Base-by-base conservation (phyloP, 768 basidiomycete species). In the Macrocybe gigantea region DNA sequence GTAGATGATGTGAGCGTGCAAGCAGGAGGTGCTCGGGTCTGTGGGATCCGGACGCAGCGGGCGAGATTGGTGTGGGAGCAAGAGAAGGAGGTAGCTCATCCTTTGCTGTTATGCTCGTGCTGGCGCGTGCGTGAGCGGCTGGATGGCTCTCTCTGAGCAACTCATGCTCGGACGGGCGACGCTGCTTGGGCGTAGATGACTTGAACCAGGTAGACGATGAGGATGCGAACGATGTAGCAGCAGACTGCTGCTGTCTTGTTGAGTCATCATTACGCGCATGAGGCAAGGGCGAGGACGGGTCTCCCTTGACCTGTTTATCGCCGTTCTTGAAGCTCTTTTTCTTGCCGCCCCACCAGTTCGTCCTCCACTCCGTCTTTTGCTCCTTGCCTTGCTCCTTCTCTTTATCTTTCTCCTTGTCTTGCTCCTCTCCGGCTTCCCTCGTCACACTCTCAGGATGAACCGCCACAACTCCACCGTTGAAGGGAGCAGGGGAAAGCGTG, bases 21-120 rank as follows among this genome's bases (percentile, higher is more conserved):
- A 11, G 42, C 32, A 32, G 14, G 42, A 11, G 42, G n/a, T 10
- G 31, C 32, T 10, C 42, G 42, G 5, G 42, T 33, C 8, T 34
- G 6, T 10, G 42, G 29, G 42, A 32, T 13, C 12, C 32, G 32
- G 29, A 10, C 12, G 22, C 8, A 34, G 8, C 32, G 42, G 7
- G 50, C 41, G 47, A 7, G 29, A 43, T 15, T 4, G 50, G 53
- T 13, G 44, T 22, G 12, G 55, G 43, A 41, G 56, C 52, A n/a
- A 55, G 31, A 12, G 45, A 42, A 5, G 54, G 54, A 15, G 53
- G 48, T 4, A 49, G 49, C 30, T 49, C 22, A 22, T 22, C 22
- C 22, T 22, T 22, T 4, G 22, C 4, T 4, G 22, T 22, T 22
- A 4, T 4, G 22, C 22, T 22, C 4, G 22, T 22, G 22, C 22